Percentiles rank a stretch among this genome's conserved stretches.
Evolutionary conservation across 75 land plant genomes (phyloP).

Genomic region (Adiantum capillusveneris): DNA sequence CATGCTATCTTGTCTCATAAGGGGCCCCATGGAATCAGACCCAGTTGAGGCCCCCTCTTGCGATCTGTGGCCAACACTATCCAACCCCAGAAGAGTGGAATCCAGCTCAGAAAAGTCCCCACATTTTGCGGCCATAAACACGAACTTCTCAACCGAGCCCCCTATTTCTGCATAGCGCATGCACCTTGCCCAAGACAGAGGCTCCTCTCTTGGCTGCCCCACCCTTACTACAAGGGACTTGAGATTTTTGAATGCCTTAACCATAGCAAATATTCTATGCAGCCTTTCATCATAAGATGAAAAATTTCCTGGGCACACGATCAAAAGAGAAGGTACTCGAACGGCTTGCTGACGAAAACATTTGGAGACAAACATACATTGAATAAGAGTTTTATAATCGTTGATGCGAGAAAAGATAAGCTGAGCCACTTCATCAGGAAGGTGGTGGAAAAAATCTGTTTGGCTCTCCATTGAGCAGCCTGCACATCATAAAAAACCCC

Average conservation of each 20-base stretch:
- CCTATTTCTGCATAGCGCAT: slow-evolving; percentile 42
- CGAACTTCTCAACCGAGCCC: slow-evolving; percentile 29
- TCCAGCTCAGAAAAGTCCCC: slow-evolving; percentile 40
- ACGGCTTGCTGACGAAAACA: slow-evolving; percentile 17
- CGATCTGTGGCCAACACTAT: background rate
- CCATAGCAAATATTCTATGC: slow-evolving; percentile 20
- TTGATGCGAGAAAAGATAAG: slow-evolving; percentile 25
- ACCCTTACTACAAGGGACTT: slow-evolving; percentile 26
- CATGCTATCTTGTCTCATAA: background rate
- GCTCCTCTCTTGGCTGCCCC: slow-evolving; percentile 32
- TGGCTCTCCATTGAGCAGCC: slow-evolving; percentile 8
- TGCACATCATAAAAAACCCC: no score
- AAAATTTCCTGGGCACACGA: slow-evolving; percentile 28
- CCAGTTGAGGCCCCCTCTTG: slow-evolving; percentile 2
- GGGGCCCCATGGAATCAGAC: background rate
- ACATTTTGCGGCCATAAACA: slow-evolving; percentile 39
- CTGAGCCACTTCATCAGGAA: slow-evolving; percentile 36
- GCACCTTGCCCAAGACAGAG: slow-evolving; percentile 37
- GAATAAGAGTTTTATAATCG: slow-evolving; percentile 33
- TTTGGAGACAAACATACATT: slow-evolving; percentile 35
- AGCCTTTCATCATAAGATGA: slow-evolving; percentile 24
- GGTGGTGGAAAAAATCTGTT: slow-evolving; percentile 17
- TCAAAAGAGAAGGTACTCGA: slow-evolving; percentile 22
- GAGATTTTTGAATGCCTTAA: slow-evolving; percentile 15
- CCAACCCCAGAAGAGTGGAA: slow-evolving; percentile 8